Percentiles rank a stretch among this genome's conserved stretches.
These are phyloP conservation scores for Trametes polyzona DNA, from an alignment of 1,284 basidiomycete genomes.

Conservation along the genomic window DNA sequence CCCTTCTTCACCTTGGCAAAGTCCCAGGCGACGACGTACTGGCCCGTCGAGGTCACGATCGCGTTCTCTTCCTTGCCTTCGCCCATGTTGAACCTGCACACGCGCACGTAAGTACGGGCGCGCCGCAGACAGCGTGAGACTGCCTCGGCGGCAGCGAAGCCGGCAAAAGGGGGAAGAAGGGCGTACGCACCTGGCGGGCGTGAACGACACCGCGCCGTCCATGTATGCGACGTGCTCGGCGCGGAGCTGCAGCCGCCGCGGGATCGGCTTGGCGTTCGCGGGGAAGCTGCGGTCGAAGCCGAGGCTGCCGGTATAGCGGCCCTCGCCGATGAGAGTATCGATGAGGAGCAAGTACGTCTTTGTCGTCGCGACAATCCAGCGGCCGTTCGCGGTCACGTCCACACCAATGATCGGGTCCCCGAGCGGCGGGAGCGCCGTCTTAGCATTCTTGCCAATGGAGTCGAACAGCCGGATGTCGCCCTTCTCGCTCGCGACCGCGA, in stretches of 20 bases:
- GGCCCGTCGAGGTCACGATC: constrained; percentile 96
- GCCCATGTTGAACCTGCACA: constrained; percentile 86
- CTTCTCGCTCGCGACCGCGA: constrained; percentile 95
- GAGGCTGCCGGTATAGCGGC: constrained; percentile 82
- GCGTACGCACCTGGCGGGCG: constrained; percentile 78
- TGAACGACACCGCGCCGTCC: constrained; percentile 88
- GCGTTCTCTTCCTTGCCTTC: constrained; percentile 89
- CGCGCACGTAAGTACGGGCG: not conserved
- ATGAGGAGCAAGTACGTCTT: constrained; percentile 95
- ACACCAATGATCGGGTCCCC: constrained; percentile 96
- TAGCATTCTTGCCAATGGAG: constrained; percentile 97
- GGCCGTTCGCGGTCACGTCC: constrained; percentile 93
- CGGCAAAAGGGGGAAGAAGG: not conserved
- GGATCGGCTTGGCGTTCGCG: constrained; percentile 90
- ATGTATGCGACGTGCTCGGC: constrained; percentile 96
- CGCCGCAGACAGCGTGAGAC: too few relatives aligned
- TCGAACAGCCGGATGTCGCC: constrained; percentile 98
- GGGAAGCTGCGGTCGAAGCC: constrained; percentile 98
- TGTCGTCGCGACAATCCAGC: constrained; percentile 96
- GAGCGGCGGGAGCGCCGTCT: constrained; percentile 95
- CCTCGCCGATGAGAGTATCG: constrained; percentile 94
- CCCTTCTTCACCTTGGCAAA: constrained; percentile 95
- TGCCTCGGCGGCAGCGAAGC: not conserved
- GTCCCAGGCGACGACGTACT: constrained; percentile 96
- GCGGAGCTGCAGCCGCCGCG: constrained; percentile 86